Percentiles rank a stretch among this genome's conserved stretches.
Evolutionary conservation across 2,329 filamentous ascomycete genomes (phyloP).

Genomic region (Hypoxylon sp.): DNA sequence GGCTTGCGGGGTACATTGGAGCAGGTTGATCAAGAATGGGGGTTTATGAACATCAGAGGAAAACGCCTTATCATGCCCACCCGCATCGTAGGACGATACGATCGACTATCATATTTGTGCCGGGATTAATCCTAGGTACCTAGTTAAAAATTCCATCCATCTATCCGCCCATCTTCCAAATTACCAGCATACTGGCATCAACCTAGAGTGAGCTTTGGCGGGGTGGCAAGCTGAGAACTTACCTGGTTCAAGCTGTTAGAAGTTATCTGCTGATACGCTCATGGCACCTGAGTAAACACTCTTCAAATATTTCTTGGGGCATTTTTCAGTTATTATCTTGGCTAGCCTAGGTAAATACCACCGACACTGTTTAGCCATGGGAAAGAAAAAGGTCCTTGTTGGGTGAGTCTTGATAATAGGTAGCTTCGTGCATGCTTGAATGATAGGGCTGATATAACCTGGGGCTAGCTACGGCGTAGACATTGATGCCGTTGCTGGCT

Average conservation of each 20-base stretch:
- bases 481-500: slow-evolving; percentile 82
- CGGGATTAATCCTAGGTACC: neutral
- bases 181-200: slow-evolving; percentile 2
- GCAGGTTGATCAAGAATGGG: slow-evolving; percentile 35
- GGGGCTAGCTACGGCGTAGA: slow-evolving; percentile 74
- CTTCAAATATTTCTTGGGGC: neutral
- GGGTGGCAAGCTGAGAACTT: slow-evolving; percentile 11
- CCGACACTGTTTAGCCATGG: slow-evolving; percentile 30
- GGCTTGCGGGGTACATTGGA: slow-evolving; percentile 38
- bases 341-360: neutral
- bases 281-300: neutral
- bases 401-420: slow-evolving; percentile 30
- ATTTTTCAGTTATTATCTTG: neutral
- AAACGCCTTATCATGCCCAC: slow-evolving; percentile 20
- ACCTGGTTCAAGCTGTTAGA: slow-evolving; percentile 5
- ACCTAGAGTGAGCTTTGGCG: slow-evolving; percentile 10
- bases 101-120: slow-evolving; percentile 7
- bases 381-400: slow-evolving; percentile 46
- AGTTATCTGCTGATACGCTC: neutral
- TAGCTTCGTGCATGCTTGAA: neutral
- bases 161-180: neutral
- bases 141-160: neutral
- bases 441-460: slow-evolving; percentile 14
- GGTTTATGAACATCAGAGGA: slow-evolving; percentile 18
- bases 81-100: slow-evolving; percentile 12